Percentiles rank a stretch among this genome's conserved stretches.
phyloP scores from a whole-genome alignment of 1,284 basidiomycete species.

The Thelephora terrestris region DNA sequence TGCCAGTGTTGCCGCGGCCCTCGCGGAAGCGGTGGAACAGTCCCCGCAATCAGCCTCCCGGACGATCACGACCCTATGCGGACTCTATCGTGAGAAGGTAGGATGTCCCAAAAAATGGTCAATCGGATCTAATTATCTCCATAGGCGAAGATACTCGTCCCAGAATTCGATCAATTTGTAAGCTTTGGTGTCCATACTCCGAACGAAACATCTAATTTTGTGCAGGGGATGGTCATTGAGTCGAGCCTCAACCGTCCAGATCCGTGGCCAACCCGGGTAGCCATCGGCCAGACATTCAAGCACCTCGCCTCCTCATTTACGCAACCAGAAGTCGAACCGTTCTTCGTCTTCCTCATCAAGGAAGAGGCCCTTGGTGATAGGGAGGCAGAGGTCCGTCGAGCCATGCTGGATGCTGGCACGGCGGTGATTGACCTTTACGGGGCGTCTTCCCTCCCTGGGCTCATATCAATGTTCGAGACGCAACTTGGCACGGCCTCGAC shows the following conservation, averaged over 20 bases:
- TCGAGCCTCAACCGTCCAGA: conserved; percentile 86
- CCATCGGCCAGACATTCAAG: conserved; percentile 66
- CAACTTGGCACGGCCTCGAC: conserved; percentile 59
- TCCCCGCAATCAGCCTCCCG: conserved; percentile 58
- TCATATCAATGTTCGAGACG: conserved; percentile 82
- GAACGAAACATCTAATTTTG: conserved; percentile 2
- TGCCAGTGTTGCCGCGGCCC: conserved; percentile 57
- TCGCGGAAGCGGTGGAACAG: conserved; percentile 71
- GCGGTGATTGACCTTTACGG: conserved; percentile 83
- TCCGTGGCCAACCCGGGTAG: conserved; percentile 82
- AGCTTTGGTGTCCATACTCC: conserved; percentile 20
- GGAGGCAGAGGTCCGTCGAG: conserved; percentile 70
- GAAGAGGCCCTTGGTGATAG: conserved; percentile 87
- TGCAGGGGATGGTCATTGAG: conserved; percentile 87
- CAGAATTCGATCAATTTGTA: conserved; percentile 86
- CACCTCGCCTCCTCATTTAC: conserved; percentile 63
- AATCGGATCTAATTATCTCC: not conserved
- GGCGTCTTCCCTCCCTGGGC: conserved; percentile 55
- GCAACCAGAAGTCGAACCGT: conserved; percentile 56
- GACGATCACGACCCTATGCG: conserved; percentile 46
- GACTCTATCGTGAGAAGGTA: conserved; percentile 79
- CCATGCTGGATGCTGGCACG: conserved; percentile 82
- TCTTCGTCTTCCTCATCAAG: conserved; percentile 84
- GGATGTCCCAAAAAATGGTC: not conserved
- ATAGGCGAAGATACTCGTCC: conserved; percentile 74